Evolutionary conservation across 1,284 basidiomycete genomes (phyloP), one percentile per base, ranked within the genome.

Genomic region (Apiotrichum brassicae): DNA sequence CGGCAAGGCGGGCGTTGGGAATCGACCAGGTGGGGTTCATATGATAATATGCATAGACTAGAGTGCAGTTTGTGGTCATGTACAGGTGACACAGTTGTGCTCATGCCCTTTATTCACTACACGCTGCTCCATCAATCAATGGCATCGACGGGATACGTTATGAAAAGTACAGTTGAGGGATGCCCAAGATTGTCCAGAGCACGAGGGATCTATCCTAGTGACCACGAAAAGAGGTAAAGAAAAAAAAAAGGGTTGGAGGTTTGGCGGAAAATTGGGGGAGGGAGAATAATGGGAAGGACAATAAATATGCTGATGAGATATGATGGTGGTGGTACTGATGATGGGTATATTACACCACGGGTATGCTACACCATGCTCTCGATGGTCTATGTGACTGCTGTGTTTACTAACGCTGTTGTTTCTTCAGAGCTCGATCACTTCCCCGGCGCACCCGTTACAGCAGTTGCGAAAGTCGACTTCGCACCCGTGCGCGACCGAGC

Each of bases 1-100:
- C 87, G 71, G 88, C 87, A 20, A 77, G 93, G 55, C 77, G 88
- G 60, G 85, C 84, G 67, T 74, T 93, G 53, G 92, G 92, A 0
- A 85, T 97, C 57, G 92, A 97, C 75, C 79, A 64, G 49, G 64
- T 67, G 16, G 63, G 57, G 14, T 69, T 57, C 43, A 33, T 65
- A 32, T 63, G n/a, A 34, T 11, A n/a, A 30, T 14, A 30, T 30
- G 14, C 5, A 30, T 30, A 30, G 28, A 30, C 28, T 6, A 30
- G 9, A 30, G 28, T 30, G 28, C 28, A 11, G 28, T 2, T 30
- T 30, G 14, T 11, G 9, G 28, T 11, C 28, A 30, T 14, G 9
- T 30, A 11, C 14, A 30, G 11, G 28, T 11, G 28, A 5, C 9
- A 30, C 9, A 11, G 28, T 14, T 30, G 28, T 5, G 9, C 11